These are phyloP conservation scores for Calonectria multiphialidica DNA, from an alignment of 2,329 filamentous ascomycete genomes.

Conservation along the genomic window DNA sequence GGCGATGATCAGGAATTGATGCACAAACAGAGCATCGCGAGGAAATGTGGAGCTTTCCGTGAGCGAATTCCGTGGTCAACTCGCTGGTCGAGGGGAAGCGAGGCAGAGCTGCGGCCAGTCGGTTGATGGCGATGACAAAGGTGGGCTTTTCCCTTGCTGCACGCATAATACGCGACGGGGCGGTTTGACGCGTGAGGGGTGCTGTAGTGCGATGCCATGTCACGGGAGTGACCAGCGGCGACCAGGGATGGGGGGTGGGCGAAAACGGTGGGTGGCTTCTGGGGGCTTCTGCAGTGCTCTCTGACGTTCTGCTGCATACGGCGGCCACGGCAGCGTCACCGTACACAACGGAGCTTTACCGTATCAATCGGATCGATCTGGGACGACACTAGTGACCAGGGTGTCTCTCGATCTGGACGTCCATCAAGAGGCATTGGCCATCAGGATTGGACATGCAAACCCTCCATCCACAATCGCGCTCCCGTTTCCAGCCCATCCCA, in stretches of 20 bases:
- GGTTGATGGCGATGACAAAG: background rate
- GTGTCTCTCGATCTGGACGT: slow-evolving; percentile 12
- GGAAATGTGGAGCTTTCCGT: background rate
- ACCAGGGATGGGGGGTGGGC: no score
- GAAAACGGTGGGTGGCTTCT: slow-evolving; percentile 9
- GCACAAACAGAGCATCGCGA: slow-evolving; percentile 26
- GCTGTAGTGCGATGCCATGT: slow-evolving; percentile 9
- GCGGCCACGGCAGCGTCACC: background rate
- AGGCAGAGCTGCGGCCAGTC: background rate
- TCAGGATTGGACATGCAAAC: slow-evolving; percentile 6
- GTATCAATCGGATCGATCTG: slow-evolving; percentile 20
- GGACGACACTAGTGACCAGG: background rate
- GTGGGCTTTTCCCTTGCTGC: background rate
- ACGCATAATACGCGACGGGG: background rate
- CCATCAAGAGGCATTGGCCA: background rate
- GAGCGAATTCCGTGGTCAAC: background rate
- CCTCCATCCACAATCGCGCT: background rate
- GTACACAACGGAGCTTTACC: slow-evolving; percentile 18
- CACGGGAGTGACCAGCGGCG: slow-evolving; percentile 6
- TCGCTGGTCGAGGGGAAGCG: background rate
- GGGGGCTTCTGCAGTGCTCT: background rate
- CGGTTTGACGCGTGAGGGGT: slow-evolving; percentile 4
- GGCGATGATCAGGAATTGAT: slow-evolving; percentile 16
- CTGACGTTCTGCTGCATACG: background rate
- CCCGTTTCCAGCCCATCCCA: background rate